phyloP scores from a whole-genome alignment of 306 rosid genomes.

The Inga oerstediana region DNA sequence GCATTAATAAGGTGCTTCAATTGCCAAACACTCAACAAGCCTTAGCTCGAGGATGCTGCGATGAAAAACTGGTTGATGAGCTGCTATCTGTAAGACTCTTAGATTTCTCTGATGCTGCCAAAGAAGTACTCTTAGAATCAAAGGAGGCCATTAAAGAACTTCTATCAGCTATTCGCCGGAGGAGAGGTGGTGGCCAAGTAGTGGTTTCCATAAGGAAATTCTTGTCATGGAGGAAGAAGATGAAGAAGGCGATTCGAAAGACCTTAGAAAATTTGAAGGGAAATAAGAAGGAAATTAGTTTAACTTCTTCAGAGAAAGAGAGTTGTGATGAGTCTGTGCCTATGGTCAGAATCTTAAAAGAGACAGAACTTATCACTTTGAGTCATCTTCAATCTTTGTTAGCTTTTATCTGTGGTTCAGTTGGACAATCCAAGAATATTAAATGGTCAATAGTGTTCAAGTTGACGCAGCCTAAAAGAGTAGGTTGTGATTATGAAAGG shows the following conservation, averaged over 20 bases:
- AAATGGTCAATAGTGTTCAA: slow-evolving; percentile 31
- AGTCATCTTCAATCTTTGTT: slow-evolving; percentile 20
- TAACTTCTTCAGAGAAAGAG: neutral
- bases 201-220: slow-evolving; percentile 2
- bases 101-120: slow-evolving; percentile 14
- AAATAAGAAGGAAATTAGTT: neutral
- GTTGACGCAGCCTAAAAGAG: slow-evolving; percentile 22
- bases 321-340: neutral
- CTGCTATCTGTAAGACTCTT: slow-evolving; percentile 20
- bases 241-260: slow-evolving; percentile 19
- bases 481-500: slow-evolving; percentile 15
- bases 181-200: neutral
- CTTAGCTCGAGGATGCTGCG: slow-evolving; percentile 4
- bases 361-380: slow-evolving; percentile 18
- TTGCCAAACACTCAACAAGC: neutral
- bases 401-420: neutral
- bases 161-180: slow-evolving; percentile 16
- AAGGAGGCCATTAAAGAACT: slow-evolving; percentile 16
- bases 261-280: slow-evolving; percentile 7
- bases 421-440: slow-evolving; percentile 7
- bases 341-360: slow-evolving; percentile 22
- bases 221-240: slow-evolving; percentile 24
- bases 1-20: slow-evolving; percentile 8
- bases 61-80: slow-evolving; percentile 14
- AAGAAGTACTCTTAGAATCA: slow-evolving; percentile 13